phyloP scores from a whole-genome alignment of 345 rosid species.

The Syzygium jambos region DNA sequence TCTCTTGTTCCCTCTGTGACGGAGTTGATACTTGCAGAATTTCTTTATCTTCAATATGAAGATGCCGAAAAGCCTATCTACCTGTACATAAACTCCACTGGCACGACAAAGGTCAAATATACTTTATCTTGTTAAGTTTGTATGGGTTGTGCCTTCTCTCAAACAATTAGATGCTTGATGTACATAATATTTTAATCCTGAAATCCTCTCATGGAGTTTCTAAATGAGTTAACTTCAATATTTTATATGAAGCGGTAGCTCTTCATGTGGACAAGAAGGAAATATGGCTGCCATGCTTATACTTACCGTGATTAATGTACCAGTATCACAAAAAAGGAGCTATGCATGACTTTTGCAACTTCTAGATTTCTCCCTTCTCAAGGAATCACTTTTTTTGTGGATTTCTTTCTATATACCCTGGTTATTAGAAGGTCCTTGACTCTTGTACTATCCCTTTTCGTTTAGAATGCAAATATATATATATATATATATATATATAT shows the following conservation, averaged over 20 bases:
- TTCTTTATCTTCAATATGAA: conserved; percentile 88
- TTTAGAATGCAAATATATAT: neutral
- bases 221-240: neutral
- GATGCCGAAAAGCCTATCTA: conserved; percentile 80
- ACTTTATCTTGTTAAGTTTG: neutral
- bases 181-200: neutral
- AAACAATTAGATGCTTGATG: neutral
- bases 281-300: neutral
- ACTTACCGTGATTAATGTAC: neutral
- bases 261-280: neutral
- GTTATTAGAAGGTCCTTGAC: neutral
- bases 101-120: conserved; percentile 69
- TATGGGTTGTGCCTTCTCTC: neutral
- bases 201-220: neutral
- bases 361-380: neutral
- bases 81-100: conserved; percentile 89
- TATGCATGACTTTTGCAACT: neutral
- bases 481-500: neutral
- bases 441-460: neutral
- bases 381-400: neutral
- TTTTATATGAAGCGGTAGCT: neutral
- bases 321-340: neutral
- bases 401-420: neutral
- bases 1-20: conserved; percentile 88
- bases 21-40: conserved; percentile 72